Evolutionary conservation across 768 basidiomycete species (phyloP).

Genomic region (Lyophyllum decastes): DNA sequence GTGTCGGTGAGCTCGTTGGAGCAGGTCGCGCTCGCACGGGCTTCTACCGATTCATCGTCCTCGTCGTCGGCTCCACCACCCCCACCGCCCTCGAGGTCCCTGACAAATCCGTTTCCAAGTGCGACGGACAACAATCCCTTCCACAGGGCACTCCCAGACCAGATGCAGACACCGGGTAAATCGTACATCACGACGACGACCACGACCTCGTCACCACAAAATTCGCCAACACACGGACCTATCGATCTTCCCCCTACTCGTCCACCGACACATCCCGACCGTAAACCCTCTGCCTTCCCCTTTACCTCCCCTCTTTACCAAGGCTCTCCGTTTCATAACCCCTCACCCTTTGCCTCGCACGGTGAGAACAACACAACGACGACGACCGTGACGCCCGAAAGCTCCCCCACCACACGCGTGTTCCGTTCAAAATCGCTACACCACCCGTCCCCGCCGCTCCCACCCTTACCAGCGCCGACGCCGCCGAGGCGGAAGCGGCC

Average conservation of each 20-base stretch:
- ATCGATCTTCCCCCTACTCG: conserved; percentile 27
- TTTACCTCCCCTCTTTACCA: not conserved
- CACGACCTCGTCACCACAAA: conserved; percentile 27
- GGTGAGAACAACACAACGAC: not conserved
- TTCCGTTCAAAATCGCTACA: conserved; percentile 60
- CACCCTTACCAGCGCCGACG: conserved; percentile 34
- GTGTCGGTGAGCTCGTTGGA: conserved; percentile 46
- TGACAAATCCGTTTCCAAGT: conserved; percentile 9
- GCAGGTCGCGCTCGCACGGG: conserved; percentile 42
- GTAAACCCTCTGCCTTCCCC: conserved; percentile 29
- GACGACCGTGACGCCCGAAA: conserved; percentile 15
- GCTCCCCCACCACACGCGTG: conserved; percentile 38
- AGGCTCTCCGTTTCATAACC: not conserved
- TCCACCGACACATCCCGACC: conserved; percentile 60
- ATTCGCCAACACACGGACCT: conserved; percentile 27
- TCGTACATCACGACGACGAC: conserved; percentile 24
- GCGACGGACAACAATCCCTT: conserved; percentile 11
- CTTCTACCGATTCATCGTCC: conserved; percentile 5
- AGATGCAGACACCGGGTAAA: not conserved
- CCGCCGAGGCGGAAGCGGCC: conserved; percentile 55
- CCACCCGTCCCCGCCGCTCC: conserved; percentile 37
- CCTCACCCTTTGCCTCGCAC: conserved; percentile 13
- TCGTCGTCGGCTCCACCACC: not conserved
- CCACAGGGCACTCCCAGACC: conserved; percentile 3
- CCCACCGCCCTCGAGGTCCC: conserved; percentile 3